Evolutionary conservation across 2,329 filamentous ascomycete genomes (phyloP), one percentile per base, ranked within the genome.

Genomic region (Macrophomina tecta): DNA sequence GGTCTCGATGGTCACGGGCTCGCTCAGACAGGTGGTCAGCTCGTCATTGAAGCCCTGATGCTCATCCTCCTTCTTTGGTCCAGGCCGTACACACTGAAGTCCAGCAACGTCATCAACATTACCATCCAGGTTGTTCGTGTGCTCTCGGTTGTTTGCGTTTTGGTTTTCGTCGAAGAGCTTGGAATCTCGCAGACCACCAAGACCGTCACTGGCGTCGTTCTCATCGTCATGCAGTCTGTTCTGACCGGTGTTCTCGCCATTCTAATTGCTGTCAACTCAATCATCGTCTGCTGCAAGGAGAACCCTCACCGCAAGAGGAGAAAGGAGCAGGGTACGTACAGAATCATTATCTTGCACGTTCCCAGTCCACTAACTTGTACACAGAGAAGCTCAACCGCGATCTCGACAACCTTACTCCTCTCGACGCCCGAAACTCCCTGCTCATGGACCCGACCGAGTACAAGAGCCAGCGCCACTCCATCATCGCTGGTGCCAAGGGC

Each of bases 151-250:
- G 85, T 88, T 65, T 97, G 94, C 81, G 92, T 98, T 72, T 82
- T 99, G 70, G 85, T 98, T 62, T 99, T 98, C 73, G 94, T 98
- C 34, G 91, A 98, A 76, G 90, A 98, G 80, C 89, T 99, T 64
- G 92, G 91, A 67, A 90, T 99, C 72, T 86, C 89, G 5, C 90
- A 97, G 79, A 97, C 94, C 9, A 97, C 94, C 9, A 93, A 97
- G 83, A 98, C 95, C 0, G 87, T 98, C 60, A 94, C 92, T 16
- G 95, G 95, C 65, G 88, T 98, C n/a, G 92, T 93, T 16, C 85
- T 99, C 68, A 95, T 98, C 71, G 92, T 90, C n/a, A 86, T 98
- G 5, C 95, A 99, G 80, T 92, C 92, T 0, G 87, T 90, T 0
- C 82, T 99, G 71, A 97, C 94, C 5, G 93, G 87, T 69, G 79